Evolutionary conservation across 169 alveolate species (phyloP).

Genomic region (Plasmodium ovale): DNA sequence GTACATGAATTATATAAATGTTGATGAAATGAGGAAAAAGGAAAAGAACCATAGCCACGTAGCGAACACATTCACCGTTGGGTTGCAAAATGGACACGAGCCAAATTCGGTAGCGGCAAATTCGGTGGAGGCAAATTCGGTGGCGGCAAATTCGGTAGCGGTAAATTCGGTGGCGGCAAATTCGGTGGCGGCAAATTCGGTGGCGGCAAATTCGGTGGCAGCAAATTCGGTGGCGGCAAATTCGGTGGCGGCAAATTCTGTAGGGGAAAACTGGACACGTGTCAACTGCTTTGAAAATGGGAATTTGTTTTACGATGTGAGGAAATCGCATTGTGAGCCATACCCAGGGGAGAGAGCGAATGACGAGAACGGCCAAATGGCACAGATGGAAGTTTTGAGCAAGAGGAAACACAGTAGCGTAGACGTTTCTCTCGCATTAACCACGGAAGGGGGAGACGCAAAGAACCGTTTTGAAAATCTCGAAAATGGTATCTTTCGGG

Average conservation of each 20-base stretch:
- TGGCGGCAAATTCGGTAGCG: not conserved
- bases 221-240: not conserved
- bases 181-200: not conserved
- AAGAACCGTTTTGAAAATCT: too few relatives aligned
- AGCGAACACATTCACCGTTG: not conserved
- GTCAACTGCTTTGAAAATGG: not conserved
- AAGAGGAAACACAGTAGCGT: too few relatives aligned
- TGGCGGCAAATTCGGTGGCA: not conserved
- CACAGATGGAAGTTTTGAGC: not conserved
- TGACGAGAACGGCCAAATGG: not conserved
- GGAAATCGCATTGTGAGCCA: not conserved
- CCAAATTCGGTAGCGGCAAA: not conserved
- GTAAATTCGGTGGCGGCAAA: not conserved
- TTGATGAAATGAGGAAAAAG: not conserved
- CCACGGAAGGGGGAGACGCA: not conserved
- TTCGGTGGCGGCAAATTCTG: too few relatives aligned
- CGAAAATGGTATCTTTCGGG: too few relatives aligned
- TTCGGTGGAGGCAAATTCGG: not conserved
- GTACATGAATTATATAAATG: conserved; percentile 63
- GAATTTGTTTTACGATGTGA: too few relatives aligned
- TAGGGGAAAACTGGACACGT: not conserved
- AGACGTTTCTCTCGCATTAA: not conserved
- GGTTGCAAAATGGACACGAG: not conserved
- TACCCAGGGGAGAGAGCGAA: not conserved
- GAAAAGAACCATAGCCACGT: not conserved